A percentile compares a stretch with the other conserved stretches of the same genome.
Conservation (phyloP, 176 grass and related monocot genomes). For the Tillandsia leiboldiana region DNA sequence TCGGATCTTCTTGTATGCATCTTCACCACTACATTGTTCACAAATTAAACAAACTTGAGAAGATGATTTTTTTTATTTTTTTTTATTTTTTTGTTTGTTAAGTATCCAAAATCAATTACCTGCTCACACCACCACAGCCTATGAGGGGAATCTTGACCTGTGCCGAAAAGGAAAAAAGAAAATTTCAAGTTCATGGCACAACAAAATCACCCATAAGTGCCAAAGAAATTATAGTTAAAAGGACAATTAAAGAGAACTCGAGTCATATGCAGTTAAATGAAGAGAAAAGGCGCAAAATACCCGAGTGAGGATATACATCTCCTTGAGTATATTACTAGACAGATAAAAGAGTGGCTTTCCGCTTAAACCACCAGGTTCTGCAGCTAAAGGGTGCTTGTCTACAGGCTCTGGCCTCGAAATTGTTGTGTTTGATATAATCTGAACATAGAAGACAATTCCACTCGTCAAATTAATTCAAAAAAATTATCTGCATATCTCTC, state of each 20-base stretch:
- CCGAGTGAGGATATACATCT: constrained; percentile 78
- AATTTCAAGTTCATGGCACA: too few species aligned
- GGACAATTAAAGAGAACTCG: too few species aligned
- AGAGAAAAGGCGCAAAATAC: too few species aligned
- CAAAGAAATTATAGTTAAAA: too few species aligned
- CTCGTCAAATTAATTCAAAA: too few species aligned
- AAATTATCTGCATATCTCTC: too few species aligned
- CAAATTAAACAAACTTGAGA: constrained; percentile 10
- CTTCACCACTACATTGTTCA: constrained; percentile 51
- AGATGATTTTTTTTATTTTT: constrained; percentile 22
- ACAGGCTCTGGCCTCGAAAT: constrained; percentile 64
- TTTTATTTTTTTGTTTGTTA: not conserved
- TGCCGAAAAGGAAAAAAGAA: not conserved
- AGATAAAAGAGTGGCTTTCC: constrained; percentile 85
- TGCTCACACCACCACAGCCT: constrained; percentile 83
- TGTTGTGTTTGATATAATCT: constrained; percentile 98
- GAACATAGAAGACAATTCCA: not conserved
- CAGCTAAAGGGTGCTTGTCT: constrained; percentile 51
- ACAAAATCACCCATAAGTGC: too few species aligned
- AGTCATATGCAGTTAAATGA: too few species aligned
- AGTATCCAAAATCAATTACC: constrained; percentile 33
- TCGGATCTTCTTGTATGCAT: constrained; percentile 97
- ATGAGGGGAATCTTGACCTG: constrained; percentile 92
- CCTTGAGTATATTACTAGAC: constrained; percentile 67
- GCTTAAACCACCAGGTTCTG: constrained; percentile 86